Percentiles rank a stretch among this genome's conserved stretches.
Conservation (phyloP, 73 alveolate genomes). For the Urostyla sp. region DNA sequence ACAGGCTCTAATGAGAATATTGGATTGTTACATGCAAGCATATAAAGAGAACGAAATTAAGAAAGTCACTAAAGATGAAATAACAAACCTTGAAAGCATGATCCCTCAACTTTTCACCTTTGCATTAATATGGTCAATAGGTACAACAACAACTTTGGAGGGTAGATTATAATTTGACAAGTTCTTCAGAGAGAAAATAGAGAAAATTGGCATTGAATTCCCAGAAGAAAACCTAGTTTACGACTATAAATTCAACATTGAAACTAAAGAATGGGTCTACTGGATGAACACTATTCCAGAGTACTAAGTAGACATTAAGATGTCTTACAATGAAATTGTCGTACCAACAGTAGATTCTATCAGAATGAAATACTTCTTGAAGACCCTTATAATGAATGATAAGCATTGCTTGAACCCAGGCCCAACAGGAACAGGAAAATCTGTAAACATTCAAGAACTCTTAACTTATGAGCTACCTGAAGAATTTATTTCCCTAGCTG, state of each 20-base stretch:
- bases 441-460: conserved; percentile 87
- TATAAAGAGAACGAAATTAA: conserved; percentile 86
- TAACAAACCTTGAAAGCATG: conserved; percentile 85
- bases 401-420: conserved; percentile 92
- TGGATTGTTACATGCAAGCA: conserved; percentile 88
- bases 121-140: conserved; percentile 94
- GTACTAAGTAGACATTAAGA: conserved; percentile 75
- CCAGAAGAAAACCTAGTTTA: conserved; percentile 89
- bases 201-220: conserved; percentile 78
- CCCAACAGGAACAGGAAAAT: conserved; percentile 96
- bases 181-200: conserved; percentile 73
- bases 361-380: conserved; percentile 83
- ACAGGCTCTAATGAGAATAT: conserved; percentile 82
- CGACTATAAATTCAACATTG: conserved; percentile 82
- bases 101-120: conserved; percentile 85
- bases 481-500: conserved; percentile 80
- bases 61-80: conserved; percentile 86
- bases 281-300: conserved; percentile 85
- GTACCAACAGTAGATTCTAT: conserved; percentile 93
- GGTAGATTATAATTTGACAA: conserved; percentile 91
- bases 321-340: conserved; percentile 86
- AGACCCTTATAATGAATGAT: conserved; percentile 79
- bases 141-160: conserved; percentile 88
- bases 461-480: conserved; percentile 85
- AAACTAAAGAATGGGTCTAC: conserved; percentile 79